Evolutionary conservation across 768 basidiomycete species (phyloP), one percentile per base, ranked within the genome.

Genomic region (Panellus pusillus): DNA sequence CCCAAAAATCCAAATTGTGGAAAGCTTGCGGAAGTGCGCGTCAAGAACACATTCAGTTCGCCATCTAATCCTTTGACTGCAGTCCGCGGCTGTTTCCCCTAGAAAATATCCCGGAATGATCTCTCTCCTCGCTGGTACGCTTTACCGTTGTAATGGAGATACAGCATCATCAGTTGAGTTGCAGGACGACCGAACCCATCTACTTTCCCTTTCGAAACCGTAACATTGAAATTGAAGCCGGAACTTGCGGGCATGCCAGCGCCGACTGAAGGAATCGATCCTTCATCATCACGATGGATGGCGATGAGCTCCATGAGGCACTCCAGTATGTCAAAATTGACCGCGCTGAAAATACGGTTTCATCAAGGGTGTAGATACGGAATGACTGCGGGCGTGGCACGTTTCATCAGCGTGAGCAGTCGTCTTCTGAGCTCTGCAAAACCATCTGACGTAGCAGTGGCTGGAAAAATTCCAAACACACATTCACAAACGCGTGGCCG

Each of bases 81-180:
- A 79, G 77, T 81, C 44, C 71, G 78, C 44, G 74, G 74, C 1
- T 80, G 20, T 70, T 77, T 61, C 72, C 70, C 0, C 66, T 74
- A 13, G 79, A 80, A 62, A 67, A 66, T 44, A 54, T 60, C 9
- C 77, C 78, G 0, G 72, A 35, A 65, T 71, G 63, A 65, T 75
- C 38, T 69, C 66, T n/a, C 58, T 74, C 15, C 65, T 55, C 1
- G 58, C 58, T 31, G 58, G 58, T 56, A 17, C 8, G 52, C 36
- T 17, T 19, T 29, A 2, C 5, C 1, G 12, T 7, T 14, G 6
- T 13, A 18, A 15, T n/a, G n/a, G n/a, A 28, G 32, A 11, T 13
- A 38, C n/a, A 0, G 12, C 32, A 24, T 44, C 2, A 50, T 18
- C 20, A 14, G 15, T n/a, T n/a, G n/a, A n/a, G n/a, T 20, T 7